These are phyloP conservation scores for Boletus pseudopeckii DNA, from an alignment of 768 basidiomycete genomes.

Conservation along the genomic window DNA sequence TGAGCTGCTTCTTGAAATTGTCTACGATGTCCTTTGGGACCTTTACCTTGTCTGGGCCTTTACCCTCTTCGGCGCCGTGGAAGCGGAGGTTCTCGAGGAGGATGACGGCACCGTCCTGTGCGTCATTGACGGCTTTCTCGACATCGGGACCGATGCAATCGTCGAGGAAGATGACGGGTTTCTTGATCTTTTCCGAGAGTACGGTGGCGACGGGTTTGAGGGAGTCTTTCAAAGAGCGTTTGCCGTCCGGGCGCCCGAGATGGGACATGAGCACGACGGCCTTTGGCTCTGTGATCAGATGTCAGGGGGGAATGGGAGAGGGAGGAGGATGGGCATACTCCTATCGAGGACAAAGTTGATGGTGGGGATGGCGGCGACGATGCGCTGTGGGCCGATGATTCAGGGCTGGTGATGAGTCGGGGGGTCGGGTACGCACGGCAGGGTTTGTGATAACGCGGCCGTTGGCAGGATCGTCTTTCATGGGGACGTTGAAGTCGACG, in stretches of 20 bases:
- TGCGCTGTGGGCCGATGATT: slow-evolving; percentile 58
- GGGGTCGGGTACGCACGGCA: slow-evolving; percentile 59
- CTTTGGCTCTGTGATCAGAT: slow-evolving; percentile 56
- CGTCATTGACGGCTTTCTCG: slow-evolving; percentile 67
- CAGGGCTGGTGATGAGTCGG: not conserved
- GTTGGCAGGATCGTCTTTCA: slow-evolving; percentile 63
- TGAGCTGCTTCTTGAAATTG: slow-evolving; percentile 84
- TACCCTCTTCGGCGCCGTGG: slow-evolving; percentile 98
- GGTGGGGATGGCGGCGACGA: slow-evolving; percentile 94
- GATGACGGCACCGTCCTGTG: slow-evolving; percentile 65
- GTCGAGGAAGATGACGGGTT: slow-evolving; percentile 72
- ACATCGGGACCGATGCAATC: slow-evolving; percentile 87
- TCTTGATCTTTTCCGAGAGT: slow-evolving; percentile 43
- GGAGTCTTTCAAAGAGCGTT: slow-evolving; percentile 84
- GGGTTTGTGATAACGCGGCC: slow-evolving; percentile 95
- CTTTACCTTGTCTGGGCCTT: slow-evolving; percentile 94
- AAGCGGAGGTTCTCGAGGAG: slow-evolving; percentile 97
- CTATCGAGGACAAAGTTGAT: slow-evolving; percentile 89
- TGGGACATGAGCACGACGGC: slow-evolving; percentile 95
- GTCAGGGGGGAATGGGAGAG: not conserved
- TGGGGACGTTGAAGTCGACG: slow-evolving; percentile 95
- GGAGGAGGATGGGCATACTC: slow-evolving; percentile 40
- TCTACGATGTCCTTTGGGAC: slow-evolving; percentile 79
- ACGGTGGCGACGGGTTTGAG: slow-evolving; percentile 81
- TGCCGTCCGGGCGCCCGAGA: slow-evolving; percentile 94